Evolutionary conservation across 768 basidiomycete species (phyloP), one percentile per base, ranked within the genome.

Genomic region (Roridomyces roridus): DNA sequence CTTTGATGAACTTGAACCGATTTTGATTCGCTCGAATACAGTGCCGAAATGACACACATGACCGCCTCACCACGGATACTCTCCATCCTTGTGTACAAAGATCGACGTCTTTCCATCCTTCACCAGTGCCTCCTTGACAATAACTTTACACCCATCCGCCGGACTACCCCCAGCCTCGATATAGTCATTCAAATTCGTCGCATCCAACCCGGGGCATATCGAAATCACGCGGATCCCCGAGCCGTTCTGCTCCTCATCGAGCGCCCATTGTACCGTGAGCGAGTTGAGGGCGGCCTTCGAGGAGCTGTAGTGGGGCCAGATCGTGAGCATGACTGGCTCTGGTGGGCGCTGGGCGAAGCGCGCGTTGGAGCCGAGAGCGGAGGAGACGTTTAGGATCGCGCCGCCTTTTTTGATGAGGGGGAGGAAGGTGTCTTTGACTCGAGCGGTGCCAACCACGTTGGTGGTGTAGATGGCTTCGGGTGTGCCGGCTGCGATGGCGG

Each of bases 331-430:
- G 31, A 10, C 7, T 1, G 3, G 7, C n/a, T n/a, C n/a, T n/a
- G 3, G 7, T 2, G 48, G 28, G 2, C n/a, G 29, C 35, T 29
- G 9, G 11, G 15, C 3, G 26, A 36, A n/a, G 12, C 17, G 10
- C 3, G 25, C 17, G 29, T 45, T 18, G 35, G 58, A 60, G 9
- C 58, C 58, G 12, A 46, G 25, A 21, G 14, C 20, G 12, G 58
- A 54, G 20, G 58, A 60, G 6, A 60, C 45, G 48, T 60, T 55
- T 3, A 60, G 7, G 36, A 60, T 57, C 17, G 54, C 55, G 25
- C 54, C 49, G 37, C 50, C 39, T 2, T 41, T 20, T 36, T 25
- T 40, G 9, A 61, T 25, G 24, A 61, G 42, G 12, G 59, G 54
- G 14, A 34, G 49, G 2, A 61, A n/a, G 1, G 44, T 23, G 18